These are phyloP conservation scores for Sarocladiaceae sp. DNA, from an alignment of 2,329 filamentous ascomycete species.

Conservation along the genomic window DNA sequence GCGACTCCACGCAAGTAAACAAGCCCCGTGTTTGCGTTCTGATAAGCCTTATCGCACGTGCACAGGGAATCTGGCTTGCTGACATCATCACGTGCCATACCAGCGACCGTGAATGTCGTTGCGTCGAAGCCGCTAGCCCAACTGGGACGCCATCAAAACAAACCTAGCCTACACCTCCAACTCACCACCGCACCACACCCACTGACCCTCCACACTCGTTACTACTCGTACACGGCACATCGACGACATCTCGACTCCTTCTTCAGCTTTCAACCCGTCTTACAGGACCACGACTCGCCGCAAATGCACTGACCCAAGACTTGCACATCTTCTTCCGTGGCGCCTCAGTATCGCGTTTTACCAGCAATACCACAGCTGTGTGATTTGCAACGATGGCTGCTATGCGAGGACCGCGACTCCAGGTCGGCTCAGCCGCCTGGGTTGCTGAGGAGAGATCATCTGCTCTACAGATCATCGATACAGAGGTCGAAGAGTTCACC, in stretches of 20 bases:
- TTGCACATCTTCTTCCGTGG: neutral
- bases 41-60: constrained; percentile 38
- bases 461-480: constrained; percentile 65
- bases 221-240: too few species aligned
- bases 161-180: neutral
- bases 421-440: constrained; percentile 81
- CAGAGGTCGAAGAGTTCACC: constrained; percentile 87
- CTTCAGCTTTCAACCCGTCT: too few species aligned
- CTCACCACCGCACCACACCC: neutral
- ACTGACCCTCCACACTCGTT: neutral
- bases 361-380: neutral
- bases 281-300: too few species aligned
- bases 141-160: constrained; percentile 33
- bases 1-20: constrained; percentile 29
- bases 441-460: constrained; percentile 77
- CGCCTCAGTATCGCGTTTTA: neutral
- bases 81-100: constrained; percentile 14
- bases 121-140: constrained; percentile 23
- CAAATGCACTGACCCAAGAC: neutral
- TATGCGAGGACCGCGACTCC: constrained; percentile 52
- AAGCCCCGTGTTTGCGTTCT: constrained; percentile 27
- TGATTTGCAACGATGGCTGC: constrained; percentile 27
- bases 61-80: neutral
- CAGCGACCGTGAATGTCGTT: neutral
- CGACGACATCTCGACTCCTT: neutral